These are phyloP conservation scores for Elsinoe necatrix DNA, from an alignment of 2,329 filamentous ascomycete species.

Conservation along the genomic window DNA sequence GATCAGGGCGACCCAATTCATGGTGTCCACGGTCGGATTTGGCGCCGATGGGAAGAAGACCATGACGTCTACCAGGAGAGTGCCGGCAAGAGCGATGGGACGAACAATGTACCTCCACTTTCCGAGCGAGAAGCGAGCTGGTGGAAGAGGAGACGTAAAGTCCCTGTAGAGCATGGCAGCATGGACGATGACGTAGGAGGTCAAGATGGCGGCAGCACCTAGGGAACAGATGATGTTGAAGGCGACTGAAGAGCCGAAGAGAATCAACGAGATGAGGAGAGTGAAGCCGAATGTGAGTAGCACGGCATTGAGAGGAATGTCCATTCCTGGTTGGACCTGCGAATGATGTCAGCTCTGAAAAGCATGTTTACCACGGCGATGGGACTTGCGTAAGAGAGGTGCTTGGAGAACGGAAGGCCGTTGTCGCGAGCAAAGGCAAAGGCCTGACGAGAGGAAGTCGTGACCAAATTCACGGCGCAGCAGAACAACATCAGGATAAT, in stretches of 20 bases:
- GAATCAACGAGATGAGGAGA: slow-evolving; percentile 19
- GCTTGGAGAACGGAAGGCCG: slow-evolving; percentile 19
- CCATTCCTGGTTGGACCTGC: slow-evolving; percentile 22
- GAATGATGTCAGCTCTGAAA: slow-evolving; percentile 8
- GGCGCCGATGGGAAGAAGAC: slow-evolving; percentile 20
- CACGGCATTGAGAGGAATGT: slow-evolving; percentile 21
- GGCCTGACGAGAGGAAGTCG: slow-evolving; percentile 22
- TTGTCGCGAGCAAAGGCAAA: slow-evolving; percentile 21
- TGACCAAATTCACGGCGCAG: slow-evolving; percentile 24
- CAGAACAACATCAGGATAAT: slow-evolving; percentile 15
- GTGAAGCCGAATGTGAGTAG: slow-evolving; percentile 20
- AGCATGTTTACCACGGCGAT: background rate
- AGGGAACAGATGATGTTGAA: slow-evolving; percentile 21
- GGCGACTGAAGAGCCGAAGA: slow-evolving; percentile 23
- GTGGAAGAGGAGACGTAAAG: slow-evolving; percentile 18
- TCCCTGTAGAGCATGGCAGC: slow-evolving; percentile 19
- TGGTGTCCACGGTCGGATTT: slow-evolving; percentile 21
- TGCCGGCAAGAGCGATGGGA: slow-evolving; percentile 15
- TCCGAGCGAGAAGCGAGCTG: slow-evolving; percentile 21
- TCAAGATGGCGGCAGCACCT: slow-evolving; percentile 17
- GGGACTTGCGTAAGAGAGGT: slow-evolving; percentile 14
- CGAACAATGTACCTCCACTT: slow-evolving; percentile 19
- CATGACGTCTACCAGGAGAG: slow-evolving; percentile 18
- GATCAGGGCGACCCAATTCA: slow-evolving; percentile 28
- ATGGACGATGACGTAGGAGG: slow-evolving; percentile 20